Evolutionary conservation across 2,329 filamentous ascomycete genomes (phyloP).

Genomic region (Ambrosiella beaveri): DNA sequence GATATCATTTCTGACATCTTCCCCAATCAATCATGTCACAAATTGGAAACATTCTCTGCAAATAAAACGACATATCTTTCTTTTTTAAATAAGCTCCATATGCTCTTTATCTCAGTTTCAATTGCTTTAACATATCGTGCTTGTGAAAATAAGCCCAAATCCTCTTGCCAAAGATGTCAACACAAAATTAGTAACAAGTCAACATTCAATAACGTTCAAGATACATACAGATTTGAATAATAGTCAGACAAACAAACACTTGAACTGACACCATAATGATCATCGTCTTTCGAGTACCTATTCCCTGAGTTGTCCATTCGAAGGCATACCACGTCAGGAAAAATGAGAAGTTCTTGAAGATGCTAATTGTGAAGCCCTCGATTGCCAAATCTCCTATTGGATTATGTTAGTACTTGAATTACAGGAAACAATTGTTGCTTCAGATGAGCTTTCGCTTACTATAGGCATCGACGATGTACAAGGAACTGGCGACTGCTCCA

Average conservation of each 20-base stretch:
- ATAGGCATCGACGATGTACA: constrained; percentile 89
- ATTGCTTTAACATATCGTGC: constrained; percentile 44
- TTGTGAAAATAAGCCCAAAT: constrained; percentile 58
- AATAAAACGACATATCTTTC: neutral
- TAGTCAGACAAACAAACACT: constrained; percentile 55
- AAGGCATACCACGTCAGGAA: constrained; percentile 70
- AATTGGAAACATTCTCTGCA: neutral
- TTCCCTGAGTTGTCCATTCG: constrained; percentile 54
- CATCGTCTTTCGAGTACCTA: constrained; percentile 44
- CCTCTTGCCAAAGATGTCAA: constrained; percentile 64
- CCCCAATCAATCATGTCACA: neutral
- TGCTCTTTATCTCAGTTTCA: neutral
- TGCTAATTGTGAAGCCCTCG: constrained; percentile 74
- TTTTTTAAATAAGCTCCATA: neutral
- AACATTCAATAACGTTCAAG: neutral
- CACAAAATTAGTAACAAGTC: constrained; percentile 2
- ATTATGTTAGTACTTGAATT: constrained; percentile 12
- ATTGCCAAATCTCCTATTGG: constrained; percentile 54
- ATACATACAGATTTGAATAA: constrained; percentile 61
- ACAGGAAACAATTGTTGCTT: neutral
- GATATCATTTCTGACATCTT: no score
- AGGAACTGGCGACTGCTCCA: constrained; percentile 65
- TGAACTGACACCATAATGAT: constrained; percentile 59
- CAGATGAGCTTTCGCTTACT: constrained; percentile 35
- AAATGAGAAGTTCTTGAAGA: constrained; percentile 91